These are phyloP conservation scores for Cordyceps javanica DNA, from an alignment of 2,329 filamentous ascomycete genomes.

Conservation along the genomic window DNA sequence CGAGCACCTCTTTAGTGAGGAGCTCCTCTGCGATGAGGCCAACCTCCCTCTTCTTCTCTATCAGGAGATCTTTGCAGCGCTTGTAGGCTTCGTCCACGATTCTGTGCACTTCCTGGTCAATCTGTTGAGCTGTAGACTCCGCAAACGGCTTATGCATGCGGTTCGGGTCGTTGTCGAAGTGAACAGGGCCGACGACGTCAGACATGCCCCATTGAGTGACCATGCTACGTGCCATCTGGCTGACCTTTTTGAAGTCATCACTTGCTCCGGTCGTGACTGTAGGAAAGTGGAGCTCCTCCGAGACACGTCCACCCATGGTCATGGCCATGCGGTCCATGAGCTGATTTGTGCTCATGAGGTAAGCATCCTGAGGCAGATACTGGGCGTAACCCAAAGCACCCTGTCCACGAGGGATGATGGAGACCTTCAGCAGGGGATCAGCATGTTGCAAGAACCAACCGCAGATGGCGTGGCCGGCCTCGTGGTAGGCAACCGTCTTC, in stretches of 20 bases:
- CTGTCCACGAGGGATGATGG: constrained; percentile 93
- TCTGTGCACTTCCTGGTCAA: constrained; percentile 83
- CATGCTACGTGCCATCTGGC: constrained; percentile 92
- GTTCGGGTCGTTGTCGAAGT: constrained; percentile 79
- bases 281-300: constrained; percentile 93
- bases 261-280: constrained; percentile 92
- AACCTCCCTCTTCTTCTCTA: constrained; percentile 80
- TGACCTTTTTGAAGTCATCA: constrained; percentile 98
- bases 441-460: constrained; percentile 96
- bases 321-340: constrained; percentile 99
- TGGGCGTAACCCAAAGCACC: constrained; percentile 94
- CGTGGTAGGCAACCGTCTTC: constrained; percentile 93
- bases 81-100: constrained; percentile 92
- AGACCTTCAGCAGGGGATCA: constrained; percentile 96
- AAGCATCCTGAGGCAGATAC: constrained; percentile 90
- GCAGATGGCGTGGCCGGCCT: constrained; percentile 96
- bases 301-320: constrained; percentile 92
- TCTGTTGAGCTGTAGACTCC: constrained; percentile 85
- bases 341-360: constrained; percentile 92
- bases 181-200: constrained; percentile 83
- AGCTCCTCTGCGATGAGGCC: constrained; percentile 90
- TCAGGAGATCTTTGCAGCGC: constrained; percentile 77
- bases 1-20: constrained; percentile 83
- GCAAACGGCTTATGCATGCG: constrained; percentile 92
- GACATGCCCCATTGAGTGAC: constrained; percentile 99